phyloP scores from a whole-genome alignment of 202 grass and related monocot species.

The Zizania palustris region DNA sequence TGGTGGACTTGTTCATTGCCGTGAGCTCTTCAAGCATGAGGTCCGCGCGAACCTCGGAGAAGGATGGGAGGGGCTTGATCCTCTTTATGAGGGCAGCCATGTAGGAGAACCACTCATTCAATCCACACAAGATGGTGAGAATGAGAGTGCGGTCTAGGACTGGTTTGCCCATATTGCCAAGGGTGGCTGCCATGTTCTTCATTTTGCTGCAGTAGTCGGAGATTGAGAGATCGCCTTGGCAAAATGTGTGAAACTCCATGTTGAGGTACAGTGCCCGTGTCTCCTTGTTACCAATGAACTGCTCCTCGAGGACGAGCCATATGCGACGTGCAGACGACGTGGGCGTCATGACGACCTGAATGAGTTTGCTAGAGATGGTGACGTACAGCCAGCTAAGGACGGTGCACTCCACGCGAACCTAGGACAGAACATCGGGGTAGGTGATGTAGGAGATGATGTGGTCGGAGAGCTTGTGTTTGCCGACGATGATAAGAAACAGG shows the following conservation, averaged over 20 bases:
- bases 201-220: neutral
- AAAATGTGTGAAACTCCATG: neutral
- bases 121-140: neutral
- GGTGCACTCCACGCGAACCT: neutral
- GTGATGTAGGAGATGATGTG: neutral
- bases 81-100: neutral
- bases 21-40: neutral
- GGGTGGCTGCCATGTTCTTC: neutral
- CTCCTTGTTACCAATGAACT: neutral
- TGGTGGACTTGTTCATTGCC: neutral
- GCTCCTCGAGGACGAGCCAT: neutral
- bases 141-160: neutral
- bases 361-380: neutral
- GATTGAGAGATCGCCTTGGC: neutral
- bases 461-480: neutral
- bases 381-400: neutral
- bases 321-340: neutral
- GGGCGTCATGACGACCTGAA: neutral
- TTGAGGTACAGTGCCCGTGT: neutral
- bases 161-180: neutral
- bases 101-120: neutral
- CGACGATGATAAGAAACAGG: neutral
- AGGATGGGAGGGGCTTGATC: neutral
- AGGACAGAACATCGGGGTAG: fast-evolving
- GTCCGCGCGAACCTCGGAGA: neutral